Conservation (phyloP, 2,329 filamentous ascomycete species). For the Sarocladium brachiariae region DNA sequence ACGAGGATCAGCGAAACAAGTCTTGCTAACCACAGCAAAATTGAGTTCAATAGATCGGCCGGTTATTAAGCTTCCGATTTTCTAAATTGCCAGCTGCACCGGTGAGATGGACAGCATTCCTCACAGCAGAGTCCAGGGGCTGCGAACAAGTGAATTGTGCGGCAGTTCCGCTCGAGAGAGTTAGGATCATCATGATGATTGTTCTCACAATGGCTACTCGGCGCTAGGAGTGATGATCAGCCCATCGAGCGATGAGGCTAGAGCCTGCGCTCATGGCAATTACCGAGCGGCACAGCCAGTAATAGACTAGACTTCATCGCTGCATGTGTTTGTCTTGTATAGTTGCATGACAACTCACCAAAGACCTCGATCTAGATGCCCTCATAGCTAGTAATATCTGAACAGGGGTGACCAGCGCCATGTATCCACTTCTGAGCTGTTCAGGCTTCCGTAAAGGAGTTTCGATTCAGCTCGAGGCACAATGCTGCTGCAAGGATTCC, state of each 20-base stretch:
- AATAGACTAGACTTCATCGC: neutral
- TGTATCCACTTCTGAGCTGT: neutral
- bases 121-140: neutral
- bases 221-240: neutral
- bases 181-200: too few relatives aligned
- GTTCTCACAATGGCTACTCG: neutral
- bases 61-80: neutral
- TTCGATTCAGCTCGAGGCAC: too few relatives aligned
- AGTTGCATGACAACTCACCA: neutral
- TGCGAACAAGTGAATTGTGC: neutral
- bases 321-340: conserved; percentile 2
- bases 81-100: neutral
- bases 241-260: neutral
- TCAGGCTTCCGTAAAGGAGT: too few relatives aligned
- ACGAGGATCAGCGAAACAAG: neutral
- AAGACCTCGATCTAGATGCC: neutral
- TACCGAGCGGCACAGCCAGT: neutral
- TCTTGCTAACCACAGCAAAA: neutral
- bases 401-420: neutral
- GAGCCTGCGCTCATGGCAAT: neutral
- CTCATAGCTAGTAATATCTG: neutral
- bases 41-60: neutral
- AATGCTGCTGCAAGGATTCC: too few relatives aligned
- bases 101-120: conserved; percentile 1
- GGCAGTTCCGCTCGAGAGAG: too few relatives aligned